These are phyloP conservation scores for Debaryomyces maramus DNA, from an alignment of 805 yeast genomes.

Conservation along the genomic window DNA sequence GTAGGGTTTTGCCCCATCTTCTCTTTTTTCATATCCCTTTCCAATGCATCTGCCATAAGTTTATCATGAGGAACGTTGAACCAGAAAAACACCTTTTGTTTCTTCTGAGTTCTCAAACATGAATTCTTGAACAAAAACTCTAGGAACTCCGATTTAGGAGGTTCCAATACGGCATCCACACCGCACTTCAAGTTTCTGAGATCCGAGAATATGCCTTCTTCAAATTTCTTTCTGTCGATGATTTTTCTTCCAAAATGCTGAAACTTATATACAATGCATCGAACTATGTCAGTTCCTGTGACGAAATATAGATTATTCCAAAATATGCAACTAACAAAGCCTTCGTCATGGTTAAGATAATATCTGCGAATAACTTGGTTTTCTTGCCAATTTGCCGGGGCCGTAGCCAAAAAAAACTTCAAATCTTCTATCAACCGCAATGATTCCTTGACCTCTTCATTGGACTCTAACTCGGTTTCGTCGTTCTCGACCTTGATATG, in stretches of 20 bases:
- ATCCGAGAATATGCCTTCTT: constrained; percentile 94
- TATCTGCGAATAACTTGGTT: constrained; percentile 85
- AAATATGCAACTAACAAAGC: constrained; percentile 86
- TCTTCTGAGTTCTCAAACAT: constrained; percentile 91
- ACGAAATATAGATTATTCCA: constrained; percentile 90
- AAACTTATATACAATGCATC: constrained; percentile 85
- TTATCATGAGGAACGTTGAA: constrained; percentile 93
- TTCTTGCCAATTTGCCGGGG: constrained; percentile 92
- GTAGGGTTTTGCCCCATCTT: constrained; percentile 60
- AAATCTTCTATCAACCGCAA: constrained; percentile 69
- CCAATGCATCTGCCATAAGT: constrained; percentile 88
- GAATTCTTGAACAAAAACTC: constrained; percentile 81
- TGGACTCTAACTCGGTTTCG: constrained; percentile 1
- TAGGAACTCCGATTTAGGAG: constrained; percentile 81
- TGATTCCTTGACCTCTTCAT: constrained; percentile 39
- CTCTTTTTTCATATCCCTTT: constrained; percentile 86
- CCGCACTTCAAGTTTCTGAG: constrained; percentile 83
- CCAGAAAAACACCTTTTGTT: constrained; percentile 97
- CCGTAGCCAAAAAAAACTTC: constrained; percentile 85
- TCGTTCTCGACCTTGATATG: neutral
- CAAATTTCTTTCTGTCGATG: constrained; percentile 87
- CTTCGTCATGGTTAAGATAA: constrained; percentile 83
- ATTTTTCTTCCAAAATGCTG: constrained; percentile 87
- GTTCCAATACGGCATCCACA: constrained; percentile 81
- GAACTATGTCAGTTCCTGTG: constrained; percentile 95